phyloP scores from a whole-genome alignment of 2,329 filamentous ascomycete species.

The Fusarium nelsonii region DNA sequence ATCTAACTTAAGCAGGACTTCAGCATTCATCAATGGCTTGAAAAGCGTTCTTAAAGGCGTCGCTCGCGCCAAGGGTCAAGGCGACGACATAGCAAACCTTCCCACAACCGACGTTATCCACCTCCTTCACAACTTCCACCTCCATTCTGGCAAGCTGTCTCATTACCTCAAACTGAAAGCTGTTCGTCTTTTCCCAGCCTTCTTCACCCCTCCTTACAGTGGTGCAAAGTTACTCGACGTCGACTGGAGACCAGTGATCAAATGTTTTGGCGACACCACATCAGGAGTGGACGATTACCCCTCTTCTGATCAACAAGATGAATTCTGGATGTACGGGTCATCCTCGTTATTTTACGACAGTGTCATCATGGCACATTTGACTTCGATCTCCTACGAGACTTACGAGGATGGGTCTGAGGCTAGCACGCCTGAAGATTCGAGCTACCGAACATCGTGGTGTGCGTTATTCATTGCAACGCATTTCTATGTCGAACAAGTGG shows the following conservation, averaged over 20 bases:
- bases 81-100: fast-evolving
- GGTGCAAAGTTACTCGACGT: not conserved
- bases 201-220: not conserved
- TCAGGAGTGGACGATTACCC: not conserved
- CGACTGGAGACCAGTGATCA: not conserved
- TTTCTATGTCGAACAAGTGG: slow-evolving; percentile 11
- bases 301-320: not conserved
- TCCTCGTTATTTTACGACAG: not conserved
- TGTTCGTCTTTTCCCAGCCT: slow-evolving; percentile 18
- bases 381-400: not conserved
- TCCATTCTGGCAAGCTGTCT: not conserved
- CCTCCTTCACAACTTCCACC: slow-evolving; percentile 5
- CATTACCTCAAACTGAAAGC: slow-evolving; percentile 17
- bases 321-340: slow-evolving; percentile 1
- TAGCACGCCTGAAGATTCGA: not conserved
- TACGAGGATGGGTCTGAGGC: fast-evolving
- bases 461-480: not conserved
- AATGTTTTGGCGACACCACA: not conserved
- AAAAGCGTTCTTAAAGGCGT: not conserved
- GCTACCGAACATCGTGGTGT: slow-evolving; percentile 6
- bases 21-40: slow-evolving; percentile 4
- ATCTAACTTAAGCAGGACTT: not conserved
- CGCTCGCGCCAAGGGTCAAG: not conserved
- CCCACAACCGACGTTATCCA: not conserved
- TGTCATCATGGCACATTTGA: slow-evolving; percentile 2